These are phyloP conservation scores for Grammothele lineata DNA, from an alignment of 768 basidiomycete genomes.

Conservation along the genomic window DNA sequence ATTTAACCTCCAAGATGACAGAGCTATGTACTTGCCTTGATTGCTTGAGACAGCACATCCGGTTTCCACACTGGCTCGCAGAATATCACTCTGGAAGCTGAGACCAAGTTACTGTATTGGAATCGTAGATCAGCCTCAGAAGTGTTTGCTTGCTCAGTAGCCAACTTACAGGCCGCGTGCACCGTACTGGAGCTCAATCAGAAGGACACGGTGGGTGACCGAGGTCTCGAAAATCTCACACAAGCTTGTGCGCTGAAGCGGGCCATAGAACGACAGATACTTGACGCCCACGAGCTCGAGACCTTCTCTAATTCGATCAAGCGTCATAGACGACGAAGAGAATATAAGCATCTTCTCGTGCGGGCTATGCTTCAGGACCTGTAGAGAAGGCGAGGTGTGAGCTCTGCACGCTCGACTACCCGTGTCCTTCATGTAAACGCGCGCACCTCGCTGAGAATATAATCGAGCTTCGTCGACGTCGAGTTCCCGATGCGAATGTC, in stretches of 20 bases:
- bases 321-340: slow-evolving; percentile 63
- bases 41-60: slow-evolving; percentile 87
- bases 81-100: slow-evolving; percentile 85
- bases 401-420: not conserved
- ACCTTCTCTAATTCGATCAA: slow-evolving; percentile 68
- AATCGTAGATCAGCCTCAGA: not conserved
- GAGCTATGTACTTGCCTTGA: slow-evolving; percentile 47
- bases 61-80: slow-evolving; percentile 91
- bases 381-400: slow-evolving; percentile 3
- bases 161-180: slow-evolving; percentile 88
- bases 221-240: slow-evolving; percentile 80
- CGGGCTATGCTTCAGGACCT: slow-evolving; percentile 56
- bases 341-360: slow-evolving; percentile 79
- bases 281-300: slow-evolving; percentile 60
- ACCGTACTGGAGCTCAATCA: slow-evolving; percentile 84
- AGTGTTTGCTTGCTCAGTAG: not conserved
- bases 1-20: not conserved
- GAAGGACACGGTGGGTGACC: slow-evolving; percentile 65
- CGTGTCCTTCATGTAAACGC: too few relatives aligned
- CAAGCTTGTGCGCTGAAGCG: slow-evolving; percentile 62
- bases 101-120: slow-evolving; percentile 72
- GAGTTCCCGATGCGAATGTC: slow-evolving; percentile 52
- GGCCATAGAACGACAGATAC: slow-evolving; percentile 58
- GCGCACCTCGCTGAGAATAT: slow-evolving; percentile 52
- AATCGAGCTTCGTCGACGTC: slow-evolving; percentile 72